phyloP scores from a whole-genome alignment of 2,329 filamentous ascomycete genomes.

The Fusarium papillatum region DNA sequence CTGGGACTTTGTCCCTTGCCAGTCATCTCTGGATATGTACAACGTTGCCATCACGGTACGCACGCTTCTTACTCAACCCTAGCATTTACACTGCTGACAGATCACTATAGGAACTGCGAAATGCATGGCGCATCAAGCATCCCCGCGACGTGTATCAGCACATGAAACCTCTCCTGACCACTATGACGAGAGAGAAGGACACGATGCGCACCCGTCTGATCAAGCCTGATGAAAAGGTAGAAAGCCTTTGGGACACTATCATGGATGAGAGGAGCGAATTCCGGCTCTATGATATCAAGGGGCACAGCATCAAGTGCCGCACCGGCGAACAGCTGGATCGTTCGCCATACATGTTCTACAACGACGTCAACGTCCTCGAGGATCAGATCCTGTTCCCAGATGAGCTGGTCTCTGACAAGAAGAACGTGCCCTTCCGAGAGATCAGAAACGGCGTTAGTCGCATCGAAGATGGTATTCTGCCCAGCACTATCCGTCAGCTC shows the following conservation, averaged over 20 bases:
- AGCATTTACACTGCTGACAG: background rate
- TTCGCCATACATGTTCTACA: constrained; percentile 44
- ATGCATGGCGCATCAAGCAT: constrained; percentile 41
- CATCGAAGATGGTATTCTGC: constrained; percentile 31
- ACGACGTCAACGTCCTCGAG: constrained; percentile 37
- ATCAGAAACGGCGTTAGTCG: constrained; percentile 39
- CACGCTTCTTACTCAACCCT: background rate
- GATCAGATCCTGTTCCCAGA: constrained; percentile 45
- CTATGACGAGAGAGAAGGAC: constrained; percentile 36
- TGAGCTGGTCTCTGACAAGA: constrained; percentile 26
- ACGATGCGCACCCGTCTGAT: constrained; percentile 43
- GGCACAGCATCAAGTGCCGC: constrained; percentile 7
- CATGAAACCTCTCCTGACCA: constrained; percentile 38
- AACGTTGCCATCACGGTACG: constrained; percentile 35
- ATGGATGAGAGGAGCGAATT: constrained; percentile 32
- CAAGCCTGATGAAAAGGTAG: constrained; percentile 37
- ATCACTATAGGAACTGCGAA: constrained; percentile 40
- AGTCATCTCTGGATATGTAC: constrained; percentile 28
- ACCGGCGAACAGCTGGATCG: constrained; percentile 2
- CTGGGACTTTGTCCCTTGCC: constrained; percentile 43
- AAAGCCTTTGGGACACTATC: constrained; percentile 42
- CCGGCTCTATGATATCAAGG: constrained; percentile 22
- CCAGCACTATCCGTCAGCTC: constrained; percentile 17
- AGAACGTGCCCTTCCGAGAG: constrained; percentile 36
- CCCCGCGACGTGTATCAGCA: constrained; percentile 40